A percentile compares a stretch with the other conserved stretches of the same genome.
phyloP scores from a whole-genome alignment of 2,329 filamentous ascomycete genomes.

The Hypoxylon sp. region DNA sequence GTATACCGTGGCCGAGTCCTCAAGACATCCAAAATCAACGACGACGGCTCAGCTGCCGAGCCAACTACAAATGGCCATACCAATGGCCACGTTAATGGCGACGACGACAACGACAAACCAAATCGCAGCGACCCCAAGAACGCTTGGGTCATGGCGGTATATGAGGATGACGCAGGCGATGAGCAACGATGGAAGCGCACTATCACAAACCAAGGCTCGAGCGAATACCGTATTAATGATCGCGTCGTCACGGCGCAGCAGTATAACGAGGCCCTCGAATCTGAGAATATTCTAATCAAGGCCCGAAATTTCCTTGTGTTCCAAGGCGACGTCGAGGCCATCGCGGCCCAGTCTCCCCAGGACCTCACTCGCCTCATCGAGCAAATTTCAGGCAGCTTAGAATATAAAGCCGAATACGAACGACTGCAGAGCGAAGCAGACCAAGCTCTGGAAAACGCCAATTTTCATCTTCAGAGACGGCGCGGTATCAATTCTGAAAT shows the following conservation, averaged over 20 bases:
- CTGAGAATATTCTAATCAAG: slow-evolving; percentile 97
- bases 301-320: slow-evolving; percentile 98
- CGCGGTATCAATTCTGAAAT: slow-evolving; percentile 98
- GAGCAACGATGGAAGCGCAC: slow-evolving; percentile 96
- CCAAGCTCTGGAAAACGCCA: slow-evolving; percentile 88
- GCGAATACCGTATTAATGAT: slow-evolving; percentile 98
- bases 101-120: slow-evolving; percentile 69
- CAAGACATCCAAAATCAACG: slow-evolving; percentile 91
- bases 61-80: slow-evolving; percentile 69
- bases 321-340: slow-evolving; percentile 96
- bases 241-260: slow-evolving; percentile 87
- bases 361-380: slow-evolving; percentile 95
- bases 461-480: slow-evolving; percentile 87
- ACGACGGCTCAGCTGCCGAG: slow-evolving; percentile 80
- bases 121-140: slow-evolving; percentile 88
- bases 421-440: slow-evolving; percentile 87
- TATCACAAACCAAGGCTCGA: slow-evolving; percentile 88
- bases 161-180: slow-evolving; percentile 95
- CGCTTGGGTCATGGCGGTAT: slow-evolving; percentile 99
- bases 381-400: slow-evolving; percentile 95
- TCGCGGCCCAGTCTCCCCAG: slow-evolving; percentile 93
- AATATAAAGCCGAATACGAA: slow-evolving; percentile 95
- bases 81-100: slow-evolving; percentile 71
- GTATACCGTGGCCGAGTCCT: slow-evolving; percentile 96
- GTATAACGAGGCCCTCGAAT: slow-evolving; percentile 92